These are phyloP conservation scores for Stephania japonica DNA, from an alignment of 164 flowering plant species.

Conservation along the genomic window DNA sequence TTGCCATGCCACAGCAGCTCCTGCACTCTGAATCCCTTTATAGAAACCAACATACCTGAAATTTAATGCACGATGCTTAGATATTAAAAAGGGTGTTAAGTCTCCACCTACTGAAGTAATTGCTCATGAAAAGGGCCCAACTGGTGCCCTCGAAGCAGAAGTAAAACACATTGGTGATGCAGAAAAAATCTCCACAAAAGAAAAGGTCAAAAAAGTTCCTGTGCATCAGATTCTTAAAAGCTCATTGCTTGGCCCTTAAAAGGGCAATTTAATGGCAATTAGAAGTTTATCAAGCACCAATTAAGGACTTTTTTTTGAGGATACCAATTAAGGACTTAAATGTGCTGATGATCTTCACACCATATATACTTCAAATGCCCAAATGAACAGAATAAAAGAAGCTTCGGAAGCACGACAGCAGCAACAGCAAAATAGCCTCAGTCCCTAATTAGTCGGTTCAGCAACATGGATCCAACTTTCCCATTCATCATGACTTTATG, in stretches of 20 bases:
- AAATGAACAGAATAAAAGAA: background rate
- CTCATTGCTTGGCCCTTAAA: background rate
- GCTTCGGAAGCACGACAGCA: background rate
- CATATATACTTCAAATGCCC: background rate
- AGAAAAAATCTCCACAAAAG: background rate
- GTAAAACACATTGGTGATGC: background rate
- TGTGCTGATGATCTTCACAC: too few relatives aligned
- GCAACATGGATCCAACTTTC: too few relatives aligned
- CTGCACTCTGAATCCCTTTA: slow-evolving; percentile 95
- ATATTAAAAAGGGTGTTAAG: background rate
- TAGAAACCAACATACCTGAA: slow-evolving; percentile 84
- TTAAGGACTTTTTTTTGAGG: background rate
- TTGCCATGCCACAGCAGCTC: slow-evolving; percentile 97
- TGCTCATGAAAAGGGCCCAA: too few relatives aligned
- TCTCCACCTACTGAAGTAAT: background rate
- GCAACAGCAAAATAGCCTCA: too few relatives aligned
- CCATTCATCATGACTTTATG: too few relatives aligned
- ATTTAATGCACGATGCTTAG: background rate
- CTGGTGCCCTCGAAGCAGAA: background rate
- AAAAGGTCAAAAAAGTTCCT: background rate
- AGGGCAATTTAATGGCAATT: background rate
- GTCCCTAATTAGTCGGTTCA: too few relatives aligned
- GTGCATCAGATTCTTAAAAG: background rate
- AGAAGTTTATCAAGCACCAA: background rate
- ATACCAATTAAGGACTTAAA: too few relatives aligned